A percentile compares a stretch with the other conserved stretches of the same genome.
Conservation (phyloP, 1,284 basidiomycete genomes). For the Mycena sp. region DNA sequence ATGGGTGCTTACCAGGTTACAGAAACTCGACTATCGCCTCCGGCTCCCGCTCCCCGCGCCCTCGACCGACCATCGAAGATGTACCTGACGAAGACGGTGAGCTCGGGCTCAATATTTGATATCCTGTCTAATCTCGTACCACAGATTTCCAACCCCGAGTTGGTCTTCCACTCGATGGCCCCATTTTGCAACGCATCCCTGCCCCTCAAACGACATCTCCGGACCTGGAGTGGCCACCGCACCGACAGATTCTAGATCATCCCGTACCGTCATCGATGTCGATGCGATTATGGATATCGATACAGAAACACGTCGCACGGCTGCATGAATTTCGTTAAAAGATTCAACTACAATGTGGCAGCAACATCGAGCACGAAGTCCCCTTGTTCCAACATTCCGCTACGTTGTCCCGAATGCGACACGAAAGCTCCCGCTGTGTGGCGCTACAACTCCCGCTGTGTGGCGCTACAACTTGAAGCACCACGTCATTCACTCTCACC, state of each 20-base stretch:
- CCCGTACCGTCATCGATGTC: not conserved
- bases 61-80: not conserved
- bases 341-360: constrained; percentile 35
- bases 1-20: not conserved
- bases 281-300: not conserved
- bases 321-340: no score
- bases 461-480: no score
- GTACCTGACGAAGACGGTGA: no score
- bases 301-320: not conserved
- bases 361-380: constrained; percentile 27
- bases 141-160: not conserved
- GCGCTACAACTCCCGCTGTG: no score
- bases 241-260: no score
- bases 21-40: not conserved
- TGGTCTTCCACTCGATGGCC: no score
- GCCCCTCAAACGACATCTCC: not conserved
- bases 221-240: not conserved
- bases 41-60: not conserved
- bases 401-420: no score
- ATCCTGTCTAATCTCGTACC: not conserved
- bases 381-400: constrained; percentile 45
- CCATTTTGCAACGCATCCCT: no score
- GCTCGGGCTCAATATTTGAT: not conserved
- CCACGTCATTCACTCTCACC: no score
- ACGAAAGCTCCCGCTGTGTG: no score